Conservation (phyloP, 495 filamentous ascomycete genomes). For the Trichoderma orchidacearum region DNA sequence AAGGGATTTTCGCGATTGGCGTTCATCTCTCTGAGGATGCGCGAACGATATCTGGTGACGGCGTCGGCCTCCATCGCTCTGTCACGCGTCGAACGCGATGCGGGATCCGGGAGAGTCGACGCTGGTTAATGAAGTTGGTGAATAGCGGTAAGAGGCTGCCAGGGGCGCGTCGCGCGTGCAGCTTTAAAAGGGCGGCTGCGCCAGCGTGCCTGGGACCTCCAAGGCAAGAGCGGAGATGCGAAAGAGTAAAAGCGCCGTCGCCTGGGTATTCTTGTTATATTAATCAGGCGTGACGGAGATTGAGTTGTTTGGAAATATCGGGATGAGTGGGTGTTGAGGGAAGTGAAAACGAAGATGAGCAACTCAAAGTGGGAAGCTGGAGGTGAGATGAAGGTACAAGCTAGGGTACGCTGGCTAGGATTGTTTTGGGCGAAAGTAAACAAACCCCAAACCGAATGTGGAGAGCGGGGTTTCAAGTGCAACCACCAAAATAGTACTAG, state of each 20-base stretch:
- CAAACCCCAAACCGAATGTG: neutral
- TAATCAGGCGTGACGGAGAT: neutral
- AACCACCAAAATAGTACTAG: too few relatives aligned
- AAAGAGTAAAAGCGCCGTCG: neutral
- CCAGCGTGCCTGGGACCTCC: neutral
- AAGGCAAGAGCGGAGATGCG: neutral
- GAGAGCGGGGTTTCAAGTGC: neutral
- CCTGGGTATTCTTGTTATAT: neutral
- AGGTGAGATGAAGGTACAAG: neutral
- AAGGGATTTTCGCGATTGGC: constrained; percentile 28
- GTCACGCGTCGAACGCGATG: neutral
- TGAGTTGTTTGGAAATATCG: neutral
- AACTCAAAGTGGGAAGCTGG: neutral
- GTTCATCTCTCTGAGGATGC: constrained; percentile 23
- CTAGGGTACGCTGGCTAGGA: too few relatives aligned
- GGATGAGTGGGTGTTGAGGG: neutral
- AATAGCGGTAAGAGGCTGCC: neutral
- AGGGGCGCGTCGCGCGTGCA: neutral
- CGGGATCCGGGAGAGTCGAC: neutral
- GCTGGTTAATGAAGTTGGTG: neutral
- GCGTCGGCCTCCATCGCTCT: constrained; percentile 3
- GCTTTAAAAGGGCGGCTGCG: neutral
- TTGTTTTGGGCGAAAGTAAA: constrained; percentile 5
- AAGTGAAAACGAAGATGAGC: neutral
- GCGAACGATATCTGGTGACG: constrained; percentile 13